Percentiles rank a stretch among this genome's conserved stretches.
Evolutionary conservation across 2,329 filamentous ascomycete species (phyloP).

Genomic region (Pyrenochaeta sp.): DNA sequence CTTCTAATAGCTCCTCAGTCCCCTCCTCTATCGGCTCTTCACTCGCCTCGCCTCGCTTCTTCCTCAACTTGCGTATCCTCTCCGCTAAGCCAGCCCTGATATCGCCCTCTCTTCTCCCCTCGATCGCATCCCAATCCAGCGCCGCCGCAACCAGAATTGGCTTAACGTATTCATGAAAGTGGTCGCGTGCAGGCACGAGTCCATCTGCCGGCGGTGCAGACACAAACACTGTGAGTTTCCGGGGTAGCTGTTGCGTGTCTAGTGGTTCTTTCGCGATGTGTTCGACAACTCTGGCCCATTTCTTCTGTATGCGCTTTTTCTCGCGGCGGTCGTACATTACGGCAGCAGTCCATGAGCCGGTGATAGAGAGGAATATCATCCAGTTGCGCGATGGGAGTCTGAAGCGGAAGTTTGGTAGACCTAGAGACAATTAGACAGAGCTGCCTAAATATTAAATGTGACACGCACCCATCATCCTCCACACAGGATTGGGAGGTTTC

Average conservation of each 20-base stretch:
- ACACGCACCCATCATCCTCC: conserved; percentile 51
- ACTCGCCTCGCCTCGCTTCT: conserved; percentile 65
- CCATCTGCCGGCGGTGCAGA: conserved; percentile 87
- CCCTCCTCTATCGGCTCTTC: conserved; percentile 56
- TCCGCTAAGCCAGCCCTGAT: conserved; percentile 87
- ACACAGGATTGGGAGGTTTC: conserved; percentile 48
- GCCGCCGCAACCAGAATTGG: conserved; percentile 88
- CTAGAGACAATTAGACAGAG: conserved; percentile 53
- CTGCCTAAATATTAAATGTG: conserved; percentile 2
- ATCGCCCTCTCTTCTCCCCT: conserved; percentile 92
- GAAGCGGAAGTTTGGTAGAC: conserved; percentile 81
- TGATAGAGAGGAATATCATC: conserved; percentile 90
- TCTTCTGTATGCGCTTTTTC: conserved; percentile 82
- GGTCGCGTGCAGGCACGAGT: conserved; percentile 83
- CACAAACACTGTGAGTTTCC: conserved; percentile 86
- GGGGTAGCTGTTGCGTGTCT: conserved; percentile 75
- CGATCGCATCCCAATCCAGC: conserved; percentile 94
- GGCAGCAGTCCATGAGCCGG: conserved; percentile 78
- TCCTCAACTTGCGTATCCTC: conserved; percentile 74
- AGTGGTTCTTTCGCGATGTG: conserved; percentile 82
- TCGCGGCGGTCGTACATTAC: conserved; percentile 93
- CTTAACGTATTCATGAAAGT: conserved; percentile 96
- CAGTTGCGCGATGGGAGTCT: conserved; percentile 95
- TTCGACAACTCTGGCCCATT: conserved; percentile 86
- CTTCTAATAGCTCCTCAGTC: conserved; percentile 67